Base-by-base conservation (phyloP, 1,284 basidiomycete species). In the Sanghuangporus weigelae region DNA sequence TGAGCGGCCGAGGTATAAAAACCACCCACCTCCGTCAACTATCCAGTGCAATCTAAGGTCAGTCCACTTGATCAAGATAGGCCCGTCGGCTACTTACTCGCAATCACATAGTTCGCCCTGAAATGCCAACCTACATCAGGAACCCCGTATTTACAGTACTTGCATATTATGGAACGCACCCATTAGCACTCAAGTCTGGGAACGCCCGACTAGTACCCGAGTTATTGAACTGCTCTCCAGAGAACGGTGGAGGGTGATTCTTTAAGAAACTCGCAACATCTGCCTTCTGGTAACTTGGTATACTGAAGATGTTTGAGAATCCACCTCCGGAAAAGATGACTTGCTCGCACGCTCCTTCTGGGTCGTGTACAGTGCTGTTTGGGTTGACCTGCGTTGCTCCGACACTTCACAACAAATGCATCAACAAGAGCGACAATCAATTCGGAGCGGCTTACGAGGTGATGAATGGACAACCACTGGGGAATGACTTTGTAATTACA, bases 241-340 rank as follows among this genome's bases (percentile, higher is more conserved):
- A 67, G 54, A 73, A 77, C 19, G 72, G 68, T 7, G 73, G 69
- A 49, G 62, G 66, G 58, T 72, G 72, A 39, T 63, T 73, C 56
- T 59, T 66, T 54, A 73, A 70, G 62, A 64, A 77, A 14, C 67
- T 71, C 68, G 54, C 65, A 57, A 67, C 67, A 19, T 57, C 69
- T 0, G 40, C 58, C n/a, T 63, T 60, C 65, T 77, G 76, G 66
- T 75, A 78, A 5, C 40, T 56, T 0, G 75, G 74, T 7, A 68
- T 66, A 7, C 68, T 50, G 65, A 77, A 78, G 57, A 73, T 67
- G 65, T 75, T 70, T 60, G 68, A 70, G 69, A 78, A 78, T 19
- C 77, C 77, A 48, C 73, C 75, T 19, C 77, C 77, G 53, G 67
- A 68, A 62, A 68, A 68, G 61, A 73, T 71, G 42, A 69, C 69